Percentiles rank a stretch among this genome's conserved stretches.
phyloP scores from a whole-genome alignment of 495 filamentous ascomycete species.

The Staphylotrichum longicolle region DNA sequence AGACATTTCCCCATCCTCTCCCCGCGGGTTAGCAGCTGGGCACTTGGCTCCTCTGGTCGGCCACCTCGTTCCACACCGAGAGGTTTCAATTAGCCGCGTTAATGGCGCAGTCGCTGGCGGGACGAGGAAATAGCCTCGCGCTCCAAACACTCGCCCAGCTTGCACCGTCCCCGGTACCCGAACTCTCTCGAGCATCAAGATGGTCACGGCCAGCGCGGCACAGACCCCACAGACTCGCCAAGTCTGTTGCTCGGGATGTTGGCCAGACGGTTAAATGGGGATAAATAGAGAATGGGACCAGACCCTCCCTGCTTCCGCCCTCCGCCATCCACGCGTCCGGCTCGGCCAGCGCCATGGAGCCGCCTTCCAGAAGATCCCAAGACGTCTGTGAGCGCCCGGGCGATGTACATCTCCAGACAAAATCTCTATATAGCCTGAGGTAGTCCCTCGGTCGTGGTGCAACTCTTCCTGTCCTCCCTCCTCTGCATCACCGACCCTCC shows the following conservation, averaged over 20 bases:
- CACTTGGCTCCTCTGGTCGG: too few species aligned
- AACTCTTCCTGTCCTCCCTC: neutral
- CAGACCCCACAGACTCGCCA: conserved; percentile 21
- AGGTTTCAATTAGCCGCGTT: too few species aligned
- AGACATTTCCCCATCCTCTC: too few species aligned
- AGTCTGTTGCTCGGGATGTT: conserved; percentile 21
- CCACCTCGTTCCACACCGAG: too few species aligned
- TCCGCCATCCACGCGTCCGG: conserved; percentile 33
- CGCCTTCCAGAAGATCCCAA: conserved; percentile 5
- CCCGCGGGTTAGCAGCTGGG: too few species aligned
- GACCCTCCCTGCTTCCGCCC: conserved; percentile 19
- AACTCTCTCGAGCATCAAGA: neutral
- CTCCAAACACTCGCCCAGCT: too few species aligned
- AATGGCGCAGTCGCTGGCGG: too few species aligned
- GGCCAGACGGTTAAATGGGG: conserved; percentile 48
- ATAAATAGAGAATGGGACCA: conserved; percentile 41
- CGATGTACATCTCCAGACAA: neutral
- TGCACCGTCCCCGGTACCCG: neutral
- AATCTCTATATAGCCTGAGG: conserved; percentile 16
- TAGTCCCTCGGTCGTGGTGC: conserved; percentile 1
- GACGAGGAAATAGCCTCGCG: too few species aligned
- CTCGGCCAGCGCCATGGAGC: conserved; percentile 18
- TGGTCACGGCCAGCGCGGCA: conserved; percentile 8
- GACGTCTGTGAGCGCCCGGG: neutral
- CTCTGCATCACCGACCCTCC: conserved; percentile 10